These are phyloP conservation scores for Backusella macrospora DNA, from an alignment of 192 early-diverging fungal species.

Conservation along the genomic window DNA sequence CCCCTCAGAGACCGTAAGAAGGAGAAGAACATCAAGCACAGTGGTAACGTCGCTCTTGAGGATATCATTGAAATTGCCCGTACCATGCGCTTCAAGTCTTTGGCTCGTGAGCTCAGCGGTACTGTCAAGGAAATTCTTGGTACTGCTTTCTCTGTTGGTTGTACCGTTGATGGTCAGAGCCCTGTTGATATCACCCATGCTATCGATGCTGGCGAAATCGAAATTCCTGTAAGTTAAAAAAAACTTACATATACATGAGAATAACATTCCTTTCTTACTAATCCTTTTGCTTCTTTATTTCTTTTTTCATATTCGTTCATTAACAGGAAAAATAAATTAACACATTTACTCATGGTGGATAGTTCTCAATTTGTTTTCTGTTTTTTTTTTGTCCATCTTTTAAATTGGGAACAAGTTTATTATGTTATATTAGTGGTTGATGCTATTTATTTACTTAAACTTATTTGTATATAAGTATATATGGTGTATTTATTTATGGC, in stretches of 20 bases:
- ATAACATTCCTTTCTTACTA: neutral
- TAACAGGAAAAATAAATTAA: neutral
- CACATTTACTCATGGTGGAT: neutral
- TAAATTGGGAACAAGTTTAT: neutral
- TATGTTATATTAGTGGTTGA: neutral
- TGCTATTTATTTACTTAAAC: neutral
- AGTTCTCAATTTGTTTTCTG: neutral
- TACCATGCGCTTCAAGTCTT: slow-evolving; percentile 93
- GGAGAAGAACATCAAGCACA: slow-evolving; percentile 99
- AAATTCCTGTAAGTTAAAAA: slow-evolving; percentile 52
- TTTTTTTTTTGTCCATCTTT: neutral
- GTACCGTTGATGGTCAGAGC: slow-evolving; percentile 96
- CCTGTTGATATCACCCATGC: slow-evolving; percentile 85
- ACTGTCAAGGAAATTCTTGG: slow-evolving; percentile 97
- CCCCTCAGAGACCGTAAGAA: slow-evolving; percentile 97
- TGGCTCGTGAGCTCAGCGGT: slow-evolving; percentile 90
- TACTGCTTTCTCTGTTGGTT: slow-evolving; percentile 91
- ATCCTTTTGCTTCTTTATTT: neutral
- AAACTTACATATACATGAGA: neutral
- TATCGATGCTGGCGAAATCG: slow-evolving; percentile 86
- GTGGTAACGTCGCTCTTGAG: slow-evolving; percentile 92
- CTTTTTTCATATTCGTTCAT: neutral
- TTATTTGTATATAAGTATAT: neutral
- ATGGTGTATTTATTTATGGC: neutral
- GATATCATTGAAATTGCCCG: slow-evolving; percentile 95